Percentiles rank a stretch among this genome's conserved stretches.
These are phyloP conservation scores for Corinectria fuckeliana DNA, from an alignment of 2,329 filamentous ascomycete species.

Conservation along the genomic window DNA sequence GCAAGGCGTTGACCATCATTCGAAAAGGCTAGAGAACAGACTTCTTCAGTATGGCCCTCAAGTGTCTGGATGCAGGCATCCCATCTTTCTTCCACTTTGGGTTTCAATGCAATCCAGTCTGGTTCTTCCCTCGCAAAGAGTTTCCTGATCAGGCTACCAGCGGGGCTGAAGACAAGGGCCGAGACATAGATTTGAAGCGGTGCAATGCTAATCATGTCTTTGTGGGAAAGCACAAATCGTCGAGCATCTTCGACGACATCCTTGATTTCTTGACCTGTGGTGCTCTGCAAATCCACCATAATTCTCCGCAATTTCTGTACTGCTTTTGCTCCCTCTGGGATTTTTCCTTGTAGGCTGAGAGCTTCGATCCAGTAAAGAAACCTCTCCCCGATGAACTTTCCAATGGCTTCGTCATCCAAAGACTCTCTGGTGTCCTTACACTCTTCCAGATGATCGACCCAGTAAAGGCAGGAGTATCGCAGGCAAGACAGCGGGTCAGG, in stretches of 20 bases:
- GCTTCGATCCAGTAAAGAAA: slow-evolving; percentile 52
- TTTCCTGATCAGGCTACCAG: background rate
- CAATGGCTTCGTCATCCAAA: background rate
- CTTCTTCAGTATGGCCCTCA: background rate
- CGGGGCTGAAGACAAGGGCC: slow-evolving; percentile 19
- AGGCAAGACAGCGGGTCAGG: slow-evolving; percentile 22
- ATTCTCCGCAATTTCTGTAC: background rate
- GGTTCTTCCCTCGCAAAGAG: background rate
- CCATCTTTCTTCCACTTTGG: background rate
- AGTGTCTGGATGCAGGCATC: background rate
- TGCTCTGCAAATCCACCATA: background rate
- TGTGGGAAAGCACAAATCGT: background rate
- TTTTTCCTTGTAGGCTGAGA: slow-evolving; percentile 43
- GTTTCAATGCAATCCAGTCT: background rate
- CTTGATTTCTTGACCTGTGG: background rate
- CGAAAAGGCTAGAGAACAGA: too few species aligned
- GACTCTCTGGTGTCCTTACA: background rate
- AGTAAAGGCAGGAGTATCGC: slow-evolving; percentile 32
- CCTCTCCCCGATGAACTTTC: background rate
- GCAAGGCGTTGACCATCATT: too few species aligned
- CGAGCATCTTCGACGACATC: background rate
- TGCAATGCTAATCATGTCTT: background rate
- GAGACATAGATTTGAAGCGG: background rate
- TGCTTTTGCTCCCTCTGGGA: background rate
- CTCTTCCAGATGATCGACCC: slow-evolving; percentile 28